These are phyloP conservation scores for Hymenoscyphus salicellus DNA, from an alignment of 2,329 filamentous ascomycete species.

Conservation along the genomic window DNA sequence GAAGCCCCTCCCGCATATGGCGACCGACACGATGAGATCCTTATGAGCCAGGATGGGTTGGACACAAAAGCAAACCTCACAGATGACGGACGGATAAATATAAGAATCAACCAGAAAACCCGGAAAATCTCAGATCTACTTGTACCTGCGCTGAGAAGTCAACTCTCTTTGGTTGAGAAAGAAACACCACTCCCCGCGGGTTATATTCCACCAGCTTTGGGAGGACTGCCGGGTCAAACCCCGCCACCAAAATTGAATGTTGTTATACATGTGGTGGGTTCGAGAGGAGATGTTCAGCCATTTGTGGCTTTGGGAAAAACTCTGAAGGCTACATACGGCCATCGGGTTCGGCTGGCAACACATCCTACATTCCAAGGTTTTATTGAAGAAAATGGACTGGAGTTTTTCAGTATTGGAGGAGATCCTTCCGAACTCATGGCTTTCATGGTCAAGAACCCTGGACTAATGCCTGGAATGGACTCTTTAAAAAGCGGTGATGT, in stretches of 20 bases:
- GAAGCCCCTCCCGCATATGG: slow-evolving; percentile 56
- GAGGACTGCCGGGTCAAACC: slow-evolving; percentile 58
- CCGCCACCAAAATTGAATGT: slow-evolving; percentile 62
- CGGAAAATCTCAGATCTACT: slow-evolving; percentile 64
- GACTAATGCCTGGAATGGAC: slow-evolving; percentile 78
- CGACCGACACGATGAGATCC: slow-evolving; percentile 52
- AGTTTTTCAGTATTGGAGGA: slow-evolving; percentile 75
- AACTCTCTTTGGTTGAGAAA: slow-evolving; percentile 45
- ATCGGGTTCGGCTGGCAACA: slow-evolving; percentile 71
- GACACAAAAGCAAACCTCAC: slow-evolving; percentile 59
- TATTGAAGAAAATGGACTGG: slow-evolving; percentile 66
- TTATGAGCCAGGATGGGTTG: slow-evolving; percentile 61
- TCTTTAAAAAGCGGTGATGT: slow-evolving; percentile 75
- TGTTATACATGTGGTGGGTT: slow-evolving; percentile 73
- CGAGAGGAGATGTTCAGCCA: slow-evolving; percentile 72
- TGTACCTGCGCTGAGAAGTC: slow-evolving; percentile 61
- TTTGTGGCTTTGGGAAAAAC: slow-evolving; percentile 68
- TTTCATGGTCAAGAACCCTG: slow-evolving; percentile 88
- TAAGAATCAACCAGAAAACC: slow-evolving; percentile 72
- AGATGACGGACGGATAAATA: slow-evolving; percentile 76
- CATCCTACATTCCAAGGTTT: slow-evolving; percentile 67
- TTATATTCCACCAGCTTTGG: slow-evolving; percentile 71
- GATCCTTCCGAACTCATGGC: slow-evolving; percentile 76
- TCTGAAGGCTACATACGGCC: slow-evolving; percentile 62
- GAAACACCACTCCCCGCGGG: slow-evolving; percentile 55